A percentile compares a stretch with the other conserved stretches of the same genome.
Conservation (phyloP, 2,329 filamentous ascomycete species). For the Ascochyta koolunga region DNA sequence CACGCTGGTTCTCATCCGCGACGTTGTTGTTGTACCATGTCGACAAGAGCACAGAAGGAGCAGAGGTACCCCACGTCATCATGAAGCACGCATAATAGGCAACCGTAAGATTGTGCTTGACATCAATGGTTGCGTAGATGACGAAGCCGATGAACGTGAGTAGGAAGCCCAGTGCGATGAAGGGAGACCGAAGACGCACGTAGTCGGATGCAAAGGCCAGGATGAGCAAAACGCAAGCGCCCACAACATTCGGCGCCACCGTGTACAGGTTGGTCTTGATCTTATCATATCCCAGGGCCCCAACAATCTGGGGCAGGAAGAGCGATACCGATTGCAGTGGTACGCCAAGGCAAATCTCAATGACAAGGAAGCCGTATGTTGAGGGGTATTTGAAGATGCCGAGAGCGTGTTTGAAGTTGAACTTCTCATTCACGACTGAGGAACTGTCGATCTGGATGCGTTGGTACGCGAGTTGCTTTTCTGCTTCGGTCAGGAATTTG, state of each 20-base stretch:
- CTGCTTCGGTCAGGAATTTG: constrained; percentile 67
- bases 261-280: constrained; percentile 80
- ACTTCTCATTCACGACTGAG: constrained; percentile 64
- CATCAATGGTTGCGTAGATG: constrained; percentile 74
- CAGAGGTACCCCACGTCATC: constrained; percentile 82
- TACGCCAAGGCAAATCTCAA: constrained; percentile 66
- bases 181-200: constrained; percentile 71
- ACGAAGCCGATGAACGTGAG: constrained; percentile 80
- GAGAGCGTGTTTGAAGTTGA: constrained; percentile 59
- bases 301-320: constrained; percentile 65
- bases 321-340: constrained; percentile 63
- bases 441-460: constrained; percentile 80
- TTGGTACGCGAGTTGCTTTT: constrained; percentile 71
- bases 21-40: constrained; percentile 85
- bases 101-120: constrained; percentile 64
- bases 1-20: constrained; percentile 74
- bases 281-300: constrained; percentile 58
- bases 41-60: constrained; percentile 72
- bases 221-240: constrained; percentile 73
- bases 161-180: constrained; percentile 74
- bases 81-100: constrained; percentile 81
- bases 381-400: constrained; percentile 61
- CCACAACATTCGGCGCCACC: constrained; percentile 78
- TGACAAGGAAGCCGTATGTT: constrained; percentile 60
- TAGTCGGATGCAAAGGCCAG: constrained; percentile 74